Evolutionary conservation across 2,329 filamentous ascomycete species (phyloP), one percentile per base, ranked within the genome.

Genomic region (Fusarium sp.): DNA sequence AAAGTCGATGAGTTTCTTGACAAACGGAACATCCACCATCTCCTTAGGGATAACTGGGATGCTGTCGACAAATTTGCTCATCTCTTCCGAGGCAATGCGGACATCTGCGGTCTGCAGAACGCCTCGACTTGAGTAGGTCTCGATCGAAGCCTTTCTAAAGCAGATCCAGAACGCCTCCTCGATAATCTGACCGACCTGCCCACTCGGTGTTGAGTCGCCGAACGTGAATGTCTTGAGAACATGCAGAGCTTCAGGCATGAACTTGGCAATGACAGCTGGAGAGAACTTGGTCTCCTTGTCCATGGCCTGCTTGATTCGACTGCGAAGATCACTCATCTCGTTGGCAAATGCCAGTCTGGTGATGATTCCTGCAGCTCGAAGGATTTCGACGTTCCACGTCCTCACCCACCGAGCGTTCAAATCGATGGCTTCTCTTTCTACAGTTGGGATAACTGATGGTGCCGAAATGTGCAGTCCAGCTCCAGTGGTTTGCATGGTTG

Each of bases 161-260:
- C 94, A 95, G 39, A 92, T 97, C 97, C 97, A 99, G 81, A 99
- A 99, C 0, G 95, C 94, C 83, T 98, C 94, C 79, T 98, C 95
- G 63, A 99, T 94, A 71, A 94, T 93, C 79, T 95, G 91, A 0
- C 95, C 94, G 23, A 98, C 93, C 70, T 94, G 89, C 1, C 89
- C 89, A 71, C 94, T 97, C 1, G 97, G 97, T 0, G 97, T 98
- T 2, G 97, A 98, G 79, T 98, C 94, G 41, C 88, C 89, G 76
- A 97, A 97, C 0, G 93, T 94, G 81, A 97, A 99, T 20, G 97
- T 96, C 76, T 94, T 94, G 70, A 97, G 88, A 4, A 93, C 92
- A 80, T 98, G 95, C 20, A 95, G 85, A 16, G 95, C 94, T 81
- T 95, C 92, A 0, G 94, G 92, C 79, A 96, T 88, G 57, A 94